Evolutionary conservation across 129 eudicot genomes (phyloP), one percentile per base, ranked within the genome.

Genomic region (Glebionis coronaria): DNA sequence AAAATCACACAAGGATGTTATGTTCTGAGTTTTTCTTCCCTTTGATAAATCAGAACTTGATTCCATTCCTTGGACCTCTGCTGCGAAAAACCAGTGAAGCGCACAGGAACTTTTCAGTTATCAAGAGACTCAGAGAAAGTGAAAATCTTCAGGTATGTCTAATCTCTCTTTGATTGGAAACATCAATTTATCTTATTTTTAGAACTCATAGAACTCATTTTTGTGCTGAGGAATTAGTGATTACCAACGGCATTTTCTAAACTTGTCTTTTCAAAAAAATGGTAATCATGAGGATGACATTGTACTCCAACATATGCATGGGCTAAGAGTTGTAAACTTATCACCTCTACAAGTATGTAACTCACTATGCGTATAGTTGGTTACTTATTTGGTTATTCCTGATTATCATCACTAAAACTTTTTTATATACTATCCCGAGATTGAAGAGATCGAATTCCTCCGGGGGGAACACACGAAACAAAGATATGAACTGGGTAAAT

Each of bases 41-140:
- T 63, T 72, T 70, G 47, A 7, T 71, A 78, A 63, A 63, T 58
- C 87, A 93, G 98, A 86, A 93, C 62, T 73, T 93, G 85, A 75
- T 93, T 78, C 89, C 96, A 2, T 92, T 92, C 82, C 98, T 92
- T 69, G 98, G 98, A 76, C 98, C 98, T 19, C 87, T 92, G 45
- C 67, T 92, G 67, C 79, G 85, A 73, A 92, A 88, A 82, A 83
- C 95, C 45, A 86, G 98, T 61, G 98, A 93, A 81, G 95, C 90
- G 18, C 83, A 82, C 65, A 79, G 97, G 31, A 93, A 93, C 76
- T 88, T 80, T 68, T 82, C 97, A 4, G 92, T 93, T 54, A 86
- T 88, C 67, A 88, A 82, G 84, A 86, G 95, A 51, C 78, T 93
- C 61, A 83, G 97, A 79, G 94, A 93, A 71, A 79, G 97, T 67